phyloP scores from a whole-genome alignment of 352 stramenopile species.

The Pythium apleroticum region DNA sequence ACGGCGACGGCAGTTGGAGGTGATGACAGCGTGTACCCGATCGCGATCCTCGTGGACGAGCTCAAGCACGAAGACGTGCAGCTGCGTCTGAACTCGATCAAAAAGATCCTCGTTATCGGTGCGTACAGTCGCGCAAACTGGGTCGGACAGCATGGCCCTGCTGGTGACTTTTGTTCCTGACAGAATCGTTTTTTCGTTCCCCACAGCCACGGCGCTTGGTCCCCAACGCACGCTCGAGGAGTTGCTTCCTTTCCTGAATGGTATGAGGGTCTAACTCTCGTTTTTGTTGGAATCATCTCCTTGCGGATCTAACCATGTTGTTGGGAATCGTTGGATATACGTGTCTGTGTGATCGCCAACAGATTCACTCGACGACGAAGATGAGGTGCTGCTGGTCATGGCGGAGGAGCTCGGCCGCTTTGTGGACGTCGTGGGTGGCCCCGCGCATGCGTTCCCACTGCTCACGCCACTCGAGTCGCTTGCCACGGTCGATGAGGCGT shows the following conservation, averaged over 20 bases:
- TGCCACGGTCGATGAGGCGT: constrained; percentile 93
- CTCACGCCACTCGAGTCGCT: constrained; percentile 94
- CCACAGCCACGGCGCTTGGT: constrained; percentile 84
- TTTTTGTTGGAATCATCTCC: neutral
- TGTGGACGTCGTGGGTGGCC: constrained; percentile 90
- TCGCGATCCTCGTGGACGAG: constrained; percentile 91
- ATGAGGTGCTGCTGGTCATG: constrained; percentile 96
- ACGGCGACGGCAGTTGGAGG: neutral
- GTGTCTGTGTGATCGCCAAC: constrained; percentile 27
- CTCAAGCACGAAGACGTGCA: constrained; percentile 92
- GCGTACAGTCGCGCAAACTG: constrained; percentile 5
- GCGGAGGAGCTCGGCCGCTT: constrained; percentile 92
- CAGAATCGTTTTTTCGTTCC: constrained; percentile 11
- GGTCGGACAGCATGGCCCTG: too few relatives aligned
- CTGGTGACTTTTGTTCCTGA: constrained; percentile 5
- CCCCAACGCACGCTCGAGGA: constrained; percentile 91
- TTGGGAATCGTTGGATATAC: neutral
- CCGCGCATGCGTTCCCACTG: constrained; percentile 84
- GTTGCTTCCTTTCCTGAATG: constrained; percentile 97
- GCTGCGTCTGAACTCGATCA: constrained; percentile 90
- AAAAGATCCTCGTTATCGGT: constrained; percentile 90
- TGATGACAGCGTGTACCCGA: constrained; percentile 85
- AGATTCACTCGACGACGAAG: constrained; percentile 97
- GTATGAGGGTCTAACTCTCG: constrained; percentile 30
- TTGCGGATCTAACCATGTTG: neutral